Evolutionary conservation across 2,329 filamentous ascomycete genomes (phyloP).

Genomic region (Ophiostoma sp.): DNA sequence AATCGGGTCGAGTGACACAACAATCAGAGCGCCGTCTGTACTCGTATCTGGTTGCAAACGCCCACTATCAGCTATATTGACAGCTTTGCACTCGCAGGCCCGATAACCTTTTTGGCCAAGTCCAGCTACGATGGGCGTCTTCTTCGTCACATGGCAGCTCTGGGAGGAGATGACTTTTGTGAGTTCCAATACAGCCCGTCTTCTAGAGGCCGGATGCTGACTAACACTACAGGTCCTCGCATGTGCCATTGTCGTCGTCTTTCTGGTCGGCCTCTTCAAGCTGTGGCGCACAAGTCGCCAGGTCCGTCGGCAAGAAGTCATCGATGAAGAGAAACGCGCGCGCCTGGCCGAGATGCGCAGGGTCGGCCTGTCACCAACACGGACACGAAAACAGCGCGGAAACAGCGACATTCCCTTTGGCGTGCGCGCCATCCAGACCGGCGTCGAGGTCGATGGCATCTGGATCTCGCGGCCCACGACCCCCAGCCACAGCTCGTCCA

Average conservation of each 20-base stretch:
- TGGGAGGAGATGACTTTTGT: conserved; percentile 93
- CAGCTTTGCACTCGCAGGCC: no score
- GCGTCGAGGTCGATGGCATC: conserved; percentile 78
- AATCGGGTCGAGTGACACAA: background rate
- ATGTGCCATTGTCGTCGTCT: conserved; percentile 63
- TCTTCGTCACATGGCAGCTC: conserved; percentile 66
- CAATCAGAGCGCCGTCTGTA: background rate
- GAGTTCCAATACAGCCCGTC: background rate
- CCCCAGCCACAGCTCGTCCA: conserved; percentile 30
- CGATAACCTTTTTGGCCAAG: background rate
- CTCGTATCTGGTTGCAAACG: background rate
- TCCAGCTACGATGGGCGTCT: conserved; percentile 39
- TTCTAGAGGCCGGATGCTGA: no score
- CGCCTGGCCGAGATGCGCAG: conserved; percentile 49
- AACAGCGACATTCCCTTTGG: conserved; percentile 72
- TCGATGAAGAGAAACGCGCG: conserved; percentile 60
- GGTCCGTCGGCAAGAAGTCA: conserved; percentile 53
- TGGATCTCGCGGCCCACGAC: conserved; percentile 58
- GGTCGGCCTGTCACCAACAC: conserved; percentile 43
- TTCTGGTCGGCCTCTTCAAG: conserved; percentile 62
- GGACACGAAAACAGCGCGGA: conserved; percentile 31
- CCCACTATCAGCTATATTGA: background rate
- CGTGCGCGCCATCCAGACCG: conserved; percentile 75
- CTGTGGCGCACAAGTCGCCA: conserved; percentile 56
- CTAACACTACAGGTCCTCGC: conserved; percentile 57